Evolutionary conservation across 2,329 filamentous ascomycete genomes (phyloP).

Genomic region (Fusarium sp.): DNA sequence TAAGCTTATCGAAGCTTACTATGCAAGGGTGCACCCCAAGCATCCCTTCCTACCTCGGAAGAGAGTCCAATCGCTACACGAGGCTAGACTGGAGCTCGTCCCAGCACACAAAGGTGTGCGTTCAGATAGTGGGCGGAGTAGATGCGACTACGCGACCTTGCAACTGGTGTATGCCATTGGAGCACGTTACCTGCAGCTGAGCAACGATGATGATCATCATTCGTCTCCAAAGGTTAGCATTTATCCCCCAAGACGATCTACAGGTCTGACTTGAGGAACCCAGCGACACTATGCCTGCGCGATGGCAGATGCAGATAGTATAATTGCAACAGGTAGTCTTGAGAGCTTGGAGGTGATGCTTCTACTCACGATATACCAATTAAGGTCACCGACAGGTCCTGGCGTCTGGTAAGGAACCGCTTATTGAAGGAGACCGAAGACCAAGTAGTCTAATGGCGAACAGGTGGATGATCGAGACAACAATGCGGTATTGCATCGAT

Average conservation of each 20-base stretch:
- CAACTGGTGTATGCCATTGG: slow-evolving; percentile 1
- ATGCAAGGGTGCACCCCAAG: neutral
- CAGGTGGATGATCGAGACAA: slow-evolving; percentile 6
- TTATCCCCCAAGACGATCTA: accelerated
- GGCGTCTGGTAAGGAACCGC: neutral
- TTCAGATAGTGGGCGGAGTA: accelerated
- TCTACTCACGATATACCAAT: slow-evolving; percentile 2
- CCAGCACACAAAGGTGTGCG: neutral
- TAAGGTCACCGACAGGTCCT: neutral
- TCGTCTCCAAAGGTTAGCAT: neutral
- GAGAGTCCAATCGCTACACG: neutral
- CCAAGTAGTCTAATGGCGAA: accelerated
- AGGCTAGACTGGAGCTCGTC: neutral
- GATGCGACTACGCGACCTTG: neutral
- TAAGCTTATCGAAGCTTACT: neutral
- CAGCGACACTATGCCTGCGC: neutral
- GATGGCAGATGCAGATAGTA: neutral
- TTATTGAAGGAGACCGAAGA: no score
- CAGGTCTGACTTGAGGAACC: neutral
- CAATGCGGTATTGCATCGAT: neutral
- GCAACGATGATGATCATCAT: neutral
- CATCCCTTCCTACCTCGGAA: neutral
- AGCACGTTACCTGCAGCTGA: slow-evolving; percentile 3
- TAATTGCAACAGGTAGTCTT: neutral
- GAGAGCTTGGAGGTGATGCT: slow-evolving; percentile 2